Percentiles rank a stretch among this genome's conserved stretches.
phyloP scores from a whole-genome alignment of 805 yeast species.

The Cyberlindnera nakhonratchasimensis region DNA sequence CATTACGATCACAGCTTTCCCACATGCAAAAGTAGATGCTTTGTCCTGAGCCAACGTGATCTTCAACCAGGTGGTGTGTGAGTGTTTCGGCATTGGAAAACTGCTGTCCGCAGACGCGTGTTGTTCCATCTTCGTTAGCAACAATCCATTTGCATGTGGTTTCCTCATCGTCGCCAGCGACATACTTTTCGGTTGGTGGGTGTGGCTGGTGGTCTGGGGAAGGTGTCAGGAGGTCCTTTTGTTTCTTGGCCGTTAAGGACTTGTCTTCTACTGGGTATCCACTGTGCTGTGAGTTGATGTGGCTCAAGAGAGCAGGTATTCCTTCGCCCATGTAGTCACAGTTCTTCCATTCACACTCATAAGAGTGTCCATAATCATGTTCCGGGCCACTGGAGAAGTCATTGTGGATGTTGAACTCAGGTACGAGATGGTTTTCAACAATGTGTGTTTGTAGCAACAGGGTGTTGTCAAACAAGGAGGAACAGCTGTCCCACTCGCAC shows the following conservation, averaged over 20 bases:
- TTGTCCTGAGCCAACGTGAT: conserved; percentile 74
- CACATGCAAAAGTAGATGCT: conserved; percentile 70
- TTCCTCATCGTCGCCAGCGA: conserved; percentile 14
- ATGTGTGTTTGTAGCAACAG: conserved; percentile 49
- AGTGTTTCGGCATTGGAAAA: conserved; percentile 58
- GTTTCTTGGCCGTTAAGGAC: not conserved
- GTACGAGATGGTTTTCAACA: conserved; percentile 43
- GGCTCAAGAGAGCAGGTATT: conserved; percentile 53
- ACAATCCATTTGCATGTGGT: conserved; percentile 26
- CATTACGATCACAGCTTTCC: conserved; percentile 68
- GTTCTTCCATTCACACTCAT: conserved; percentile 68
- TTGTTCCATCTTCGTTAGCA: conserved; percentile 5
- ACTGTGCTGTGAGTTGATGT: conserved; percentile 50
- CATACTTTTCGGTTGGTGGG: not conserved
- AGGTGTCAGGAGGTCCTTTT: conserved; percentile 5
- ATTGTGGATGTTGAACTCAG: conserved; percentile 18
- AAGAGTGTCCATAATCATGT: conserved; percentile 4
- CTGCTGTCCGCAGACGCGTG: conserved; percentile 40
- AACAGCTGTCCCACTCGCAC: conserved; percentile 74
- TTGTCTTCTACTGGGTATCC: conserved; percentile 3
- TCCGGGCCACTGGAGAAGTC: not conserved
- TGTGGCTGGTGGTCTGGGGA: conserved; percentile 3
- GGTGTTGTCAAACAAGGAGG: conserved; percentile 36
- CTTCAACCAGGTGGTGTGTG: conserved; percentile 63
- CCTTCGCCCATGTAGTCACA: conserved; percentile 59